Evolutionary conservation across 768 basidiomycete species (phyloP), one percentile per base, ranked within the genome.

Genomic region (Lentinula guzmanii): DNA sequence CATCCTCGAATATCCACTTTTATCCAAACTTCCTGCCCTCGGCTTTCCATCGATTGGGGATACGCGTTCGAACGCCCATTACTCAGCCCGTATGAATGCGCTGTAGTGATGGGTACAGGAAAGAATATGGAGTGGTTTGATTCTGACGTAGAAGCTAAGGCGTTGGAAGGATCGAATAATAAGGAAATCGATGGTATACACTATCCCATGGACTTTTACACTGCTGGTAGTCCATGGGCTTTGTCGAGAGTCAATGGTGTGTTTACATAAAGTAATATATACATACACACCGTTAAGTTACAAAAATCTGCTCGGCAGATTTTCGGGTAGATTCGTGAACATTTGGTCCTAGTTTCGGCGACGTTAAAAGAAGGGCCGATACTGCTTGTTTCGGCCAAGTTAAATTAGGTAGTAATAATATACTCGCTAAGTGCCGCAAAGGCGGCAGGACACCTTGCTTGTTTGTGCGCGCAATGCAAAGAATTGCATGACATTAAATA

Each of bases 161-260:
- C 24, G 54, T 61, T 37, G 61, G 65, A 59, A 52, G 51, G n/a
- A 18, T 8, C 11, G 13, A 33, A 16, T 55, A 21, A 11, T 41
- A 48, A 57, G 71, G n/a, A 31, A n/a, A 55, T 53, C 73, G 66
- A 70, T 77, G 83, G 81, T 9, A 76, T 76, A 7, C 41, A 56
- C 16, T 98, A 99, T 75, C 90, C 93, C 2, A 99, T 99, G 97
- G 92, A 99, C 73, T 99, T 98, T 72, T 99, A 98, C 66, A 81
- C 82, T 35, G 90, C 86, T 6, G 88, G 86, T 2, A 90, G 82
- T 63, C 86, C 86, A 1, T 93, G 91, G 91, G 86, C 91, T 0
- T 65, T 80, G 21, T 83, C 90, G 18, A 81, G 90, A 69, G 66
- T 73, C 35, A 89, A 80, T 48, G 86, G 55, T 24, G 55, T 56